phyloP scores from a whole-genome alignment of 2,329 filamentous ascomycete genomes.

The Cadophora gregata region DNA sequence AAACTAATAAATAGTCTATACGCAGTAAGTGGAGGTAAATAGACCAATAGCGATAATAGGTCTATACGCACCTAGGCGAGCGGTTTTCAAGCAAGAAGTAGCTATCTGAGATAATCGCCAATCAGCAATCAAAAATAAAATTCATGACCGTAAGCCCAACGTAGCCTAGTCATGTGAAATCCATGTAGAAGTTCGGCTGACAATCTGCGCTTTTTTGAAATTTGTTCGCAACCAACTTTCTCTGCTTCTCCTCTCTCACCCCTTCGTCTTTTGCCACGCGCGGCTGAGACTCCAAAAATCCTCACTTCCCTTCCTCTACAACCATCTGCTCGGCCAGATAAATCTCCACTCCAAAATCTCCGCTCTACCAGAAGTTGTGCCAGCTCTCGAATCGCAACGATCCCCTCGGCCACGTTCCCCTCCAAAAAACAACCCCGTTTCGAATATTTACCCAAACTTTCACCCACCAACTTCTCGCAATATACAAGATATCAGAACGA shows the following conservation, averaged over 20 bases:
- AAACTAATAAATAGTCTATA: too few species aligned
- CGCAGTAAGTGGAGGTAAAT: too few species aligned
- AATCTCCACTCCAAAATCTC: conserved; percentile 38
- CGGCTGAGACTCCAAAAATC: conserved; percentile 40
- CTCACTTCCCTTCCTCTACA: conserved; percentile 24
- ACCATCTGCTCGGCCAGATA: conserved; percentile 36
- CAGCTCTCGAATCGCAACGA: conserved; percentile 27
- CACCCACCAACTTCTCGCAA: conserved; percentile 23
- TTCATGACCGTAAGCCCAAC: too few species aligned
- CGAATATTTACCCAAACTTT: conserved; percentile 34
- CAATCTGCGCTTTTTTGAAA: conserved; percentile 19
- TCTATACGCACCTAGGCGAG: too few species aligned
- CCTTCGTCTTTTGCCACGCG: conserved; percentile 42
- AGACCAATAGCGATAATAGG: too few species aligned
- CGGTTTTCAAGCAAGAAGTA: too few species aligned
- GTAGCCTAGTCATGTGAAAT: too few species aligned
- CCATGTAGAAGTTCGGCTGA: conserved; percentile 1
- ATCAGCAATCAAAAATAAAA: too few species aligned
- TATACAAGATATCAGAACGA: conserved; percentile 10
- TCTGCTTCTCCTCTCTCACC: conserved; percentile 22
- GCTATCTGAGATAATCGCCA: too few species aligned
- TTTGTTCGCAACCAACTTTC: conserved; percentile 15
- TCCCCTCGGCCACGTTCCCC: conserved; percentile 36
- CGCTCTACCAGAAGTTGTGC: conserved; percentile 34
- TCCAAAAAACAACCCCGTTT: conserved; percentile 37